These are phyloP conservation scores for Cnidoscolus chayamansa DNA, from an alignment of 441 rosid genomes.

Conservation along the genomic window DNA sequence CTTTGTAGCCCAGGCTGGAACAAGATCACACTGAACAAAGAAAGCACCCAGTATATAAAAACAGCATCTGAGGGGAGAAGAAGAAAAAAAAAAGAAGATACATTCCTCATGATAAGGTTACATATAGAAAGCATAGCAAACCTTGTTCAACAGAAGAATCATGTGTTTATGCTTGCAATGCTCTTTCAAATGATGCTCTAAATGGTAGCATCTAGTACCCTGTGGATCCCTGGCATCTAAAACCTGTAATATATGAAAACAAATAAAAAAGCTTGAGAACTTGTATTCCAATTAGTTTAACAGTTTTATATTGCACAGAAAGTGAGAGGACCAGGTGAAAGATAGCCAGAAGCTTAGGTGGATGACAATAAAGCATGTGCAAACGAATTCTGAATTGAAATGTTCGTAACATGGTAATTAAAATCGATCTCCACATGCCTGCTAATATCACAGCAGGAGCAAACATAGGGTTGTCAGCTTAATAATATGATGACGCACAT, in stretches of 20 bases:
- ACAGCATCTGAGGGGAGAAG: background rate
- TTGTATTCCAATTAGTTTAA: background rate
- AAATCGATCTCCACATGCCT: background rate
- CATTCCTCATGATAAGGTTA: background rate
- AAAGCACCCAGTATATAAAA: slow-evolving; percentile 3
- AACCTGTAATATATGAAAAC: slow-evolving; percentile 43
- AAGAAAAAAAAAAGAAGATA: background rate
- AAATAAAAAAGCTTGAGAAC: background rate
- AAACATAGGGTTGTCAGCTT: background rate
- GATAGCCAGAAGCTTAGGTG: background rate
- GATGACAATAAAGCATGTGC: background rate
- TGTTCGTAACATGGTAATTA: background rate
- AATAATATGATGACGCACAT: background rate
- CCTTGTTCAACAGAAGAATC: slow-evolving; percentile 89
- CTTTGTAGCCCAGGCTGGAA: slow-evolving; percentile 96
- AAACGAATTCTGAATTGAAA: background rate
- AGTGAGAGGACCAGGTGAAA: too few relatives aligned
- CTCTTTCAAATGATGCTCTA: slow-evolving; percentile 88
- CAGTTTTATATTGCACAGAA: background rate
- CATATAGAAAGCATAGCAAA: slow-evolving; percentile 24
- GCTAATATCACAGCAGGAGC: background rate
- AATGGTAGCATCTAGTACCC: slow-evolving; percentile 86
- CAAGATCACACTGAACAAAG: slow-evolving; percentile 73
- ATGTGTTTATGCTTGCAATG: slow-evolving; percentile 85
- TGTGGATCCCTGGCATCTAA: slow-evolving; percentile 97